phyloP scores from a whole-genome alignment of 139 green algal genomes.

The Nannochloris sp. region DNA sequence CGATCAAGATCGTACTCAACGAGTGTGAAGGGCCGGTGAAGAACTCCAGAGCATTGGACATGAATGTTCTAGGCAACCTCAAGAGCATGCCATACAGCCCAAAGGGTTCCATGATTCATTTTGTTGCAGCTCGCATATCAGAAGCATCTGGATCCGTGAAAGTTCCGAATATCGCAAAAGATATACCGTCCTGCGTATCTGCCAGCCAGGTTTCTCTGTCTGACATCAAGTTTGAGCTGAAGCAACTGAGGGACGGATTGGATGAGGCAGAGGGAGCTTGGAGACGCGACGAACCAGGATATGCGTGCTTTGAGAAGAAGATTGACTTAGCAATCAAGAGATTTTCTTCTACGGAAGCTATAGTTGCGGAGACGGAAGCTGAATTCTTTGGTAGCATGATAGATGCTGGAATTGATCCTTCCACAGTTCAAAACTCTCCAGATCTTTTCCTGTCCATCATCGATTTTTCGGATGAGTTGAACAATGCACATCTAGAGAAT shows the following conservation, averaged over 20 bases:
- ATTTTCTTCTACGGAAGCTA: neutral
- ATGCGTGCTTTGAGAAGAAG: constrained; percentile 12
- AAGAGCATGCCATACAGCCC: constrained; percentile 2
- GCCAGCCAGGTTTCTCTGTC: constrained; percentile 25
- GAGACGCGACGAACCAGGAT: neutral
- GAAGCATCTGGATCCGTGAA: neutral
- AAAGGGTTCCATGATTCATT: neutral
- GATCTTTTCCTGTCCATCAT: constrained; percentile 30
- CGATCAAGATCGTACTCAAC: neutral
- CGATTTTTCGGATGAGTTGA: constrained; percentile 4
- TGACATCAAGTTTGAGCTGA: constrained; percentile 21
- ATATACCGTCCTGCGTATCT: constrained; percentile 19
- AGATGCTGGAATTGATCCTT: constrained; percentile 32
- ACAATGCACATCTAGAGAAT: constrained; percentile 2
- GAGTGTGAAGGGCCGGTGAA: neutral
- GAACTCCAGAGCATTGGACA: neutral
- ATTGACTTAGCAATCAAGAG: neutral
- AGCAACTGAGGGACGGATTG: constrained; percentile 16
- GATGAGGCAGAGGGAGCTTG: neutral
- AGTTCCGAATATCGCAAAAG: neutral
- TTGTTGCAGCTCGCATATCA: neutral
- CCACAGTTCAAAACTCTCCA: constrained; percentile 19
- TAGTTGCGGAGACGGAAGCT: constrained; percentile 2
- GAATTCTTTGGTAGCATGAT: constrained; percentile 12
- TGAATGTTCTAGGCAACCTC: neutral